phyloP scores from a whole-genome alignment of 192 early-diverging fungal genomes.

The Glomus cerebriforme region DNA sequence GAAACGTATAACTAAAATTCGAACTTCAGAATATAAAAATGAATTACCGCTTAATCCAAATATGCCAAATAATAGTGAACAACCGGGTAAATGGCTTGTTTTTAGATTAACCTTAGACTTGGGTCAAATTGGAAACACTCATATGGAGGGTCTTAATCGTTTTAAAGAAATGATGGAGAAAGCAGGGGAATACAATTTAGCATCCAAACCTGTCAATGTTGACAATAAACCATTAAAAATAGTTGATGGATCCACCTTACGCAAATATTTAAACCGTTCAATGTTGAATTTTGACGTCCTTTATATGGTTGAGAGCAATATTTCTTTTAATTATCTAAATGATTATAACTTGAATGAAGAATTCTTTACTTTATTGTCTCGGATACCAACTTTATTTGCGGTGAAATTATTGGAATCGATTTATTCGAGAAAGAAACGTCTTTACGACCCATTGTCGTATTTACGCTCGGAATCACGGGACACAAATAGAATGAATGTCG shows the following conservation, averaged over 20 bases:
- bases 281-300: constrained; percentile 42
- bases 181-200: constrained; percentile 42
- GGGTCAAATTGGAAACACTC: background rate
- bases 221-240: background rate
- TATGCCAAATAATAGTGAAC: constrained; percentile 28
- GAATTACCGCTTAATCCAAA: constrained; percentile 33
- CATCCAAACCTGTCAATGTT: background rate
- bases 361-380: constrained; percentile 37
- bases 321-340: constrained; percentile 42
- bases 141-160: background rate
- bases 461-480: constrained; percentile 26
- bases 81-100: constrained; percentile 49
- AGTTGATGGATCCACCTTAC: background rate
- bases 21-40: background rate
- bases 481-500: constrained; percentile 15
- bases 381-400: constrained; percentile 31
- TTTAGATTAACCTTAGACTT: constrained; percentile 36
- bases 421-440: constrained; percentile 29
- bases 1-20: constrained; percentile 41
- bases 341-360: constrained; percentile 45
- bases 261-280: constrained; percentile 25
- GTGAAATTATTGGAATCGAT: constrained; percentile 44
- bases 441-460: constrained; percentile 41
- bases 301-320: constrained; percentile 49
- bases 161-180: constrained; percentile 27